Evolutionary conservation across 2,329 filamentous ascomycete genomes (phyloP).

Genomic region (Claviceps fusiformis): DNA sequence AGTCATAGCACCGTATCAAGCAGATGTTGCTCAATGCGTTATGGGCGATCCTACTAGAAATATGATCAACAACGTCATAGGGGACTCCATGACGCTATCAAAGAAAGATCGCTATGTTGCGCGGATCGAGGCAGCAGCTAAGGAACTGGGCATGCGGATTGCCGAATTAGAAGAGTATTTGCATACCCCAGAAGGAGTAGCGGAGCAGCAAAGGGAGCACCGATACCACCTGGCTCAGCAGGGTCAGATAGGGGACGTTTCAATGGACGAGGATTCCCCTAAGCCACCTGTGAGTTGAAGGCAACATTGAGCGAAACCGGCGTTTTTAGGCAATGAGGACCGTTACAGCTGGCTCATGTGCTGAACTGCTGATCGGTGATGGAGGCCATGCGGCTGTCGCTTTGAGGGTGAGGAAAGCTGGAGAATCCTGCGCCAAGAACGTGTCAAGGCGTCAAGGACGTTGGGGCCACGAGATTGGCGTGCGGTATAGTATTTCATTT

Average conservation of each 20-base stretch:
- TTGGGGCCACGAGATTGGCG: neutral
- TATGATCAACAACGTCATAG: conserved; percentile 26
- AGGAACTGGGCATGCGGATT: conserved; percentile 40
- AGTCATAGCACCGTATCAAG: conserved; percentile 1
- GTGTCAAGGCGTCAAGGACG: neutral
- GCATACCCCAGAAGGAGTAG: conserved; percentile 13
- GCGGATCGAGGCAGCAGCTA: conserved; percentile 38
- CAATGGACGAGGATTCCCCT: conserved; percentile 7
- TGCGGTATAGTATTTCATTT: neutral
- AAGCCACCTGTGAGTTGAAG: neutral
- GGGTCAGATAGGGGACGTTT: conserved; percentile 8
- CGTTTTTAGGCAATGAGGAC: neutral
- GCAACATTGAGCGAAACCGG: neutral
- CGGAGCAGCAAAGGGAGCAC: conserved; percentile 14
- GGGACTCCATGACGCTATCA: conserved; percentile 29
- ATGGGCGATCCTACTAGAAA: conserved; percentile 10
- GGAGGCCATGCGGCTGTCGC: neutral
- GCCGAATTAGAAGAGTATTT: conserved; percentile 35
- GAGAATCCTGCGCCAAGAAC: neutral
- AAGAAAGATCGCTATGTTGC: conserved; percentile 32
- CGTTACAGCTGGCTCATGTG: neutral
- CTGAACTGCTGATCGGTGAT: neutral
- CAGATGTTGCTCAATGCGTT: conserved; percentile 22
- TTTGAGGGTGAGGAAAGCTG: neutral
- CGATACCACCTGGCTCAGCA: conserved; percentile 8